Evolutionary conservation across 2,329 filamentous ascomycete genomes (phyloP), one percentile per base, ranked within the genome.

Genomic region (Penicillium sp.): DNA sequence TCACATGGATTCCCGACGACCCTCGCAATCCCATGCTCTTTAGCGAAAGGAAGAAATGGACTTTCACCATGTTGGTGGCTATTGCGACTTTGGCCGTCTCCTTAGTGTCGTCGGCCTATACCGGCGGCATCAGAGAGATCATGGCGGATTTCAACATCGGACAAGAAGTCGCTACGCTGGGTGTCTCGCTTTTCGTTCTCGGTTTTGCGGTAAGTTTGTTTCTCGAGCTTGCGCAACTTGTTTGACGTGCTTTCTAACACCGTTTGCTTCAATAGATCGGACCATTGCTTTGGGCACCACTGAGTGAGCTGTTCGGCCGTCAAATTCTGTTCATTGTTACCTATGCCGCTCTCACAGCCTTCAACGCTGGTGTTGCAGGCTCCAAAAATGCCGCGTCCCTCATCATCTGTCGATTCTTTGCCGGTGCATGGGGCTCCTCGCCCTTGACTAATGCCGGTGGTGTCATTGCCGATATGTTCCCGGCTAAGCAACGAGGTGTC

Each of bases 1-100:
- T 89, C 56, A 79, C 81, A 47, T 90, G 84, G 71, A 77, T 88
- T 18, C 77, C 80, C 14, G 68, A 81, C 44, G 87, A 90, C 64
- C 77, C 79, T 9, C 79, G 81, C 55, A 86, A 89, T 65, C 84
- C 86, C 0, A 79, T 85, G 75, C 72, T 74, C 41, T 87, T 82
- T 59, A 69, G 77, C 9, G 51, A 62, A 2, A 47, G 62, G 25
- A 79, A 78, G 67, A 88, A 88, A 71, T 89, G 86, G 86, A 64
- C 66, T 27, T 80, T 86, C 55, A 86, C 83, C 1, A 62, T 80
- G 44, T 65, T 85, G 34, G 80, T 85, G 49, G 84, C 86, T 11
- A 59, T 86, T 25, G 81, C 86, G 12, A 86, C 84, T 1, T 75
- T 90, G 36, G 84, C 72, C 25, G 84, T 89, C 27, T 75, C 87